Conservation (phyloP, 176 grass and related monocot species). For the Dendrocalamus sinicus region DNA sequence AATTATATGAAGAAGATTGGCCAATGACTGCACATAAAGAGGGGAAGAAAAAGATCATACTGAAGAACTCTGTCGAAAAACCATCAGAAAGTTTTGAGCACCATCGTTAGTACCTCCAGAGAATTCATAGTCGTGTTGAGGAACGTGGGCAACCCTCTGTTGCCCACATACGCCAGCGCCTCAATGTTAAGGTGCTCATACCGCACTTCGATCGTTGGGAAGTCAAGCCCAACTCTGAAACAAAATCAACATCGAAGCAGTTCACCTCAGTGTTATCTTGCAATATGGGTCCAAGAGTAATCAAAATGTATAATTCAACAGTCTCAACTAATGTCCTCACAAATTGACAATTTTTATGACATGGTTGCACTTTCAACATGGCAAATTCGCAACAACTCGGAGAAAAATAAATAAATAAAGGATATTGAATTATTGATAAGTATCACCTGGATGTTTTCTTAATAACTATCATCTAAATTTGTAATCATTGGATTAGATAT, state of each 20-base stretch:
- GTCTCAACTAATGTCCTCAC: not conserved
- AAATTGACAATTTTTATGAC: not conserved
- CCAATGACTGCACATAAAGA: slow-evolving; percentile 37
- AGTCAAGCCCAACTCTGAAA: slow-evolving; percentile 62
- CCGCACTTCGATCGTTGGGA: slow-evolving; percentile 62
- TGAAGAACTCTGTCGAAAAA: not conserved
- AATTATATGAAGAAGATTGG: slow-evolving; percentile 48
- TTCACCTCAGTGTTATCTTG: no score
- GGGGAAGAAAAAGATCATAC: not conserved
- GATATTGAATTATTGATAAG: no score
- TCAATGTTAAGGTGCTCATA: slow-evolving; percentile 65
- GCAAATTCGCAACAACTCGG: not conserved
- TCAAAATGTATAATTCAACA: not conserved
- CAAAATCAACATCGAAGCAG: not conserved
- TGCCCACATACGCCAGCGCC: slow-evolving; percentile 53
- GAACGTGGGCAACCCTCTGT: slow-evolving; percentile 64
- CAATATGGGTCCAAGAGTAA: not conserved
- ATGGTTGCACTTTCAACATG: not conserved
- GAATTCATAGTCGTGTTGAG: slow-evolving; percentile 58
- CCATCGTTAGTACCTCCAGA: slow-evolving; percentile 44
- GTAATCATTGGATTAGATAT: no score
- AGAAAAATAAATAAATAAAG: not conserved
- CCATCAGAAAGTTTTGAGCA: not conserved
- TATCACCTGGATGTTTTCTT: no score
- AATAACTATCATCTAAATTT: no score